Conservation (phyloP, 1,139 yeast genomes). For the Blastobotrys petasosporus region DNA sequence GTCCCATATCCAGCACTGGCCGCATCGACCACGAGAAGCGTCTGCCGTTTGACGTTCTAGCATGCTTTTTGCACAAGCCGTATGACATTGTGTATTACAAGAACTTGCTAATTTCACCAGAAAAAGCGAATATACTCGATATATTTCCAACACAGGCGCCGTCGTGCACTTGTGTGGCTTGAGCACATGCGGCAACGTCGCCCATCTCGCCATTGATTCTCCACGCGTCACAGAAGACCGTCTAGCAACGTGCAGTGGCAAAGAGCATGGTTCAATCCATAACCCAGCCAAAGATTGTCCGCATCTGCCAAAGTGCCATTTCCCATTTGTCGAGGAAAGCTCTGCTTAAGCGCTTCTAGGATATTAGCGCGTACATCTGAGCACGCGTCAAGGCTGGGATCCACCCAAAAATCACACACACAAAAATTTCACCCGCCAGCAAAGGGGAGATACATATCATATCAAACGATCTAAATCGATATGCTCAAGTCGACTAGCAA, state of each 20-base stretch:
- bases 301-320: conserved; percentile 8
- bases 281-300: conserved; percentile 5
- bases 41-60: conserved; percentile 8
- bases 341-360: background rate
- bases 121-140: too few relatives aligned
- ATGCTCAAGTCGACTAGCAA: conserved; percentile 1
- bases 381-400: conserved; percentile 2
- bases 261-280: background rate
- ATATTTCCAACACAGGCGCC: background rate
- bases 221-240: background rate
- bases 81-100: background rate
- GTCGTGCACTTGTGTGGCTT: conserved; percentile 8
- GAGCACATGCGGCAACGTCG: conserved; percentile 4
- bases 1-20: conserved; percentile 5
- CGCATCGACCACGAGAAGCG: conserved; percentile 3
- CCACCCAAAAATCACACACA: background rate
- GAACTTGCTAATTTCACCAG: too few relatives aligned
- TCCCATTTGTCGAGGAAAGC: background rate
- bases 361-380: background rate
- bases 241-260: background rate
- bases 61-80: conserved; percentile 5
- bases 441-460: too few relatives aligned
- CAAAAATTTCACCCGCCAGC: background rate
- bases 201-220: conserved; percentile 5
- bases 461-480: background rate